A percentile compares a stretch with the other conserved stretches of the same genome.
Conservation (phyloP, 306 rosid species). For the Quercus agrifolia region DNA sequence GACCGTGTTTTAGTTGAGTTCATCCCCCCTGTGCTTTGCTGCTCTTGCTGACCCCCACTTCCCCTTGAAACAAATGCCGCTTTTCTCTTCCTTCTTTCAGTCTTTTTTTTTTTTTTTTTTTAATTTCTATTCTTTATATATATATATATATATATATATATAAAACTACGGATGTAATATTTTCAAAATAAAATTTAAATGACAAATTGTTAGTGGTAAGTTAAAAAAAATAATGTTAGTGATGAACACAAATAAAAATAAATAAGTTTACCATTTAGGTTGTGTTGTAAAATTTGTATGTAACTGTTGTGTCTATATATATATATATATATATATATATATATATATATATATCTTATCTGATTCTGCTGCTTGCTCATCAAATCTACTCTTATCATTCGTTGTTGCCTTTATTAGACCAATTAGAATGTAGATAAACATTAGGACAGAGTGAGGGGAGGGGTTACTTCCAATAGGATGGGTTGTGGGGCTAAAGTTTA, state of each 20-base stretch:
- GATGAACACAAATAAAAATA: no score
- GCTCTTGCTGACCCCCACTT: slow-evolving; percentile 22
- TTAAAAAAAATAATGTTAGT: no score
- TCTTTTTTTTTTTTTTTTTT: neutral
- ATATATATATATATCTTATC: slow-evolving; percentile 9
- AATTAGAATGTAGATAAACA: slow-evolving; percentile 35
- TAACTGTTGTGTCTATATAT: neutral
- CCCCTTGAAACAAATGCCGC: no score
- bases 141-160: neutral
- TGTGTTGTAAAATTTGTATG: no score
- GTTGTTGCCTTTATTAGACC: slow-evolving; percentile 18
- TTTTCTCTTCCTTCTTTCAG: neutral
- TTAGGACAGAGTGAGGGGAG: neutral
- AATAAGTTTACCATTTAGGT: no score
- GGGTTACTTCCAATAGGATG: slow-evolving; percentile 35
- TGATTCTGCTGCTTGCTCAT: slow-evolving; percentile 12
- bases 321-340: no score
- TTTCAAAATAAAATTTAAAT: no score
- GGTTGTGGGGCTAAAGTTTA: slow-evolving; percentile 65
- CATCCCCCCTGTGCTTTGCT: slow-evolving; percentile 94
- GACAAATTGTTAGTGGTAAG: no score
- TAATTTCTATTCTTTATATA: neutral
- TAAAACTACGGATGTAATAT: neutral
- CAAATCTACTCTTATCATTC: slow-evolving; percentile 39
- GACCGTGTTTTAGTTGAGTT: slow-evolving; percentile 60